phyloP scores from a whole-genome alignment of 2,329 filamentous ascomycete genomes.

The Cryoendolithus antarcticus region DNA sequence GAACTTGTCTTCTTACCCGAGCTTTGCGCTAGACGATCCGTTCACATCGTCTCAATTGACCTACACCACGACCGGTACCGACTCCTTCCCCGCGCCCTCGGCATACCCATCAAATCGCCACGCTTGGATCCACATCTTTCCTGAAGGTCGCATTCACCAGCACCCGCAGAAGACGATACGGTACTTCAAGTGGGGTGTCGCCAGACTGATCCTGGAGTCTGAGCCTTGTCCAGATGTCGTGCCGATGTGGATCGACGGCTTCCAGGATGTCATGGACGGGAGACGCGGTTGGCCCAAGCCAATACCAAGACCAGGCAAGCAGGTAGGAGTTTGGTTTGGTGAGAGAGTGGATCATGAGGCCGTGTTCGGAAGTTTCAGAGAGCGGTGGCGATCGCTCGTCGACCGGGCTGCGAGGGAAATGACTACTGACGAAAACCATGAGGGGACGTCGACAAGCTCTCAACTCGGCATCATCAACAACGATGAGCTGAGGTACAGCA shows the following conservation, averaged over 20 bases:
- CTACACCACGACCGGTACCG: slow-evolving; percentile 55
- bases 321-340: slow-evolving; percentile 64
- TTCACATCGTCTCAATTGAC: slow-evolving; percentile 41
- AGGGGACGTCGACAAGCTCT: slow-evolving; percentile 2
- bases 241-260: slow-evolving; percentile 89
- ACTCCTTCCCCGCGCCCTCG: slow-evolving; percentile 59
- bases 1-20: slow-evolving; percentile 13
- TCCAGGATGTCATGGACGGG: slow-evolving; percentile 80
- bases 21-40: slow-evolving; percentile 31
- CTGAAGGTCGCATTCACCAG: slow-evolving; percentile 90
- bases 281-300: slow-evolving; percentile 66
- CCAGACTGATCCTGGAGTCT: slow-evolving; percentile 78
- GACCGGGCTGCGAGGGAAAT: slow-evolving; percentile 33
- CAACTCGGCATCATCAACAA: slow-evolving; percentile 50
- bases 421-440: no score
- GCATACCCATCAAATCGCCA: slow-evolving; percentile 57
- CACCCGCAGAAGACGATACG: slow-evolving; percentile 65
- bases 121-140: slow-evolving; percentile 90
- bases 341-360: slow-evolving; percentile 60
- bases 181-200: slow-evolving; percentile 98
- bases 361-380: slow-evolving; percentile 65
- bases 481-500: slow-evolving; percentile 52
- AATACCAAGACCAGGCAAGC: slow-evolving; percentile 60
- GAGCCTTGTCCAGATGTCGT: slow-evolving; percentile 79
- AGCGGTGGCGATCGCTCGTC: slow-evolving; percentile 59